Conservation (phyloP, 129 eudicot genomes). For the Rutidosis leptorrhynchoides region DNA sequence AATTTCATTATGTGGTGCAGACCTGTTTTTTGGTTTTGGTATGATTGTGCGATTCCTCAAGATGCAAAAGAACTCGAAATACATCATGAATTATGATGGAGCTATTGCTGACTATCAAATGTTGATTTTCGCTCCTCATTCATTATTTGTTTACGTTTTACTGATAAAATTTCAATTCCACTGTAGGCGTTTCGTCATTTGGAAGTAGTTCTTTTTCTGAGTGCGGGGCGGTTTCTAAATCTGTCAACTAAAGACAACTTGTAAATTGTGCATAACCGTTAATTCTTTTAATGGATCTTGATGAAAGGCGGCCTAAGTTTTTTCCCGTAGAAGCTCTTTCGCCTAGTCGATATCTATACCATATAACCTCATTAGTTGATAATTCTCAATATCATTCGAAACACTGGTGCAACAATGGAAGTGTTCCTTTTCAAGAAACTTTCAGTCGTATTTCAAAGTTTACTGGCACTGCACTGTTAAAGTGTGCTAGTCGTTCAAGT, state of each 20-base stretch:
- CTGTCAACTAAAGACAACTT: constrained; percentile 3
- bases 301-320: constrained; percentile 41
- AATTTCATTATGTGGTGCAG: not conserved
- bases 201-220: constrained; percentile 4
- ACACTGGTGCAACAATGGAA: constrained; percentile 47
- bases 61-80: not conserved
- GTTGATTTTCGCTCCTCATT: not conserved
- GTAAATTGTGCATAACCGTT: constrained; percentile 23
- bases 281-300: constrained; percentile 43
- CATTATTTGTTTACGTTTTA: not conserved
- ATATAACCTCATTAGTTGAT: constrained; percentile 56
- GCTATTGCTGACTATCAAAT: too few species aligned
- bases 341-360: constrained; percentile 45
- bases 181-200: constrained; percentile 32
- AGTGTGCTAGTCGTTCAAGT: constrained; percentile 52
- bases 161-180: constrained; percentile 3
- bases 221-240: not conserved
- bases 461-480: constrained; percentile 48
- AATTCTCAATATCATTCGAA: constrained; percentile 43
- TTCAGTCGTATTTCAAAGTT: constrained; percentile 55
- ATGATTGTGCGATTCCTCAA: not conserved
- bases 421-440: constrained; percentile 58
- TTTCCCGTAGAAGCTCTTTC: constrained; percentile 54
- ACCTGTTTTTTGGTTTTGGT: not conserved
- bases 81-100: not conserved